Conservation (phyloP, 208 protist species). For the Leptomonas seymouri region DNA sequence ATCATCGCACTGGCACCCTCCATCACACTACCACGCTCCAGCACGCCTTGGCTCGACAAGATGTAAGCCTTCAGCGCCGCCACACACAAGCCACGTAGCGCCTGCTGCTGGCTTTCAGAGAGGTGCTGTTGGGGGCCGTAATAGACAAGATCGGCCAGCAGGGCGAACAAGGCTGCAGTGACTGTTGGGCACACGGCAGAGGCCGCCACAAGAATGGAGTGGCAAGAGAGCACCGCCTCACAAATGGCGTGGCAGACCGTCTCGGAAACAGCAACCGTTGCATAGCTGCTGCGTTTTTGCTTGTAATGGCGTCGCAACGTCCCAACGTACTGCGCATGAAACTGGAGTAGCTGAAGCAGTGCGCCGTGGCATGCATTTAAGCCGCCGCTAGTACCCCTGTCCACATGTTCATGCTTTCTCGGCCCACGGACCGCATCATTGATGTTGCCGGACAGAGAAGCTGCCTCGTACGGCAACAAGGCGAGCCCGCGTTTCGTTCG, state of each 20-base stretch:
- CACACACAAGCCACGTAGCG: conserved; percentile 25
- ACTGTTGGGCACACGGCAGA: conserved; percentile 59
- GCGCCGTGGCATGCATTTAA: conserved; percentile 76
- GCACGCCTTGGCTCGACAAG: conserved; percentile 15
- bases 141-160: conserved; percentile 65
- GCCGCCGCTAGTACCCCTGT: not conserved
- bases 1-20: conserved; percentile 29
- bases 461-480: not conserved
- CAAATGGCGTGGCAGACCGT: conserved; percentile 28
- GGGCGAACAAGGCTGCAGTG: conserved; percentile 47
- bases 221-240: conserved; percentile 22
- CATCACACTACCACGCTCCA: conserved; percentile 39
- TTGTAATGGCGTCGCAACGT: conserved; percentile 49
- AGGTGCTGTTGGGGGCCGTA: conserved; percentile 34
- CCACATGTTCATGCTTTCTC: not conserved
- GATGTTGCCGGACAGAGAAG: not conserved
- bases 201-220: conserved; percentile 18
- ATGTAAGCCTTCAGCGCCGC: conserved; percentile 19
- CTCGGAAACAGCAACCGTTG: conserved; percentile 21
- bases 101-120: conserved; percentile 4
- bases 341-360: conserved; percentile 79
- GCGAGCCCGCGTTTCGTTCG: conserved; percentile 21
- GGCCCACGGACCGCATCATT: not conserved
- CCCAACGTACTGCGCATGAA: conserved; percentile 80
- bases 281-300: conserved; percentile 44